Base-by-base conservation (phyloP, 192 early-diverging fungal genomes). In the Ambispora gerdemannii region DNA sequence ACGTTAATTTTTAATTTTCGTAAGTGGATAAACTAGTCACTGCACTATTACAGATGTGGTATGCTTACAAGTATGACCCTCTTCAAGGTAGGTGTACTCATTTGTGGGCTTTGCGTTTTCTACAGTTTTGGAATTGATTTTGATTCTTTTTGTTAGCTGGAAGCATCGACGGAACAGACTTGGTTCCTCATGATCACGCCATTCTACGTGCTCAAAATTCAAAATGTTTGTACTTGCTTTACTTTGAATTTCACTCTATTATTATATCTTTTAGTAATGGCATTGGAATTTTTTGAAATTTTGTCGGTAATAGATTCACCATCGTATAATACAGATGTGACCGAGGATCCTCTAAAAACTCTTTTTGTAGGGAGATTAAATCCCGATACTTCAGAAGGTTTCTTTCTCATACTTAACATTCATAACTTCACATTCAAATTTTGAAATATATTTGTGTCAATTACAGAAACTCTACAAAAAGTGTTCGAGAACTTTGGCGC, bases 111-210 rank as follows among this genome's bases (percentile, higher is more conserved):
- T n/a, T 38, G 11, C 6, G 27, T 50, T 30, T 0, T 31, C 7
- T n/a, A 49, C 1, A 27, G 43, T 51, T 47, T 49, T 20, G 20
- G 4, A 53, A 53, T n/a, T 10, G 22, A n/a, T 7, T 66, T n/a
- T 7, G 0, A 19, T 31, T 10, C 30, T 13, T 32, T 19, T 69
- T 51, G 35, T 15, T 56, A 59, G 76, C 67, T 22, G 79, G 79
- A 27, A 74, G 76, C 3, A 78, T 80, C n/a, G 74, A 76, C 55
- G 79, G 79, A 17, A 74, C 74, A 2, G 74, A 78, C 32, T 73
- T 67, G 17, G 64, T 71, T 28, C 72, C 79, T 11, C 79, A 80
- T 36, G 79, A 80, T 61, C 66, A 72, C 38, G 79, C 70, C 32
- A 72, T 80, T 56, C 43, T 53, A 19, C 53, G 79, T 55, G 79